phyloP scores from a whole-genome alignment of 1,284 basidiomycete genomes.

The Ustilago loliicola region DNA sequence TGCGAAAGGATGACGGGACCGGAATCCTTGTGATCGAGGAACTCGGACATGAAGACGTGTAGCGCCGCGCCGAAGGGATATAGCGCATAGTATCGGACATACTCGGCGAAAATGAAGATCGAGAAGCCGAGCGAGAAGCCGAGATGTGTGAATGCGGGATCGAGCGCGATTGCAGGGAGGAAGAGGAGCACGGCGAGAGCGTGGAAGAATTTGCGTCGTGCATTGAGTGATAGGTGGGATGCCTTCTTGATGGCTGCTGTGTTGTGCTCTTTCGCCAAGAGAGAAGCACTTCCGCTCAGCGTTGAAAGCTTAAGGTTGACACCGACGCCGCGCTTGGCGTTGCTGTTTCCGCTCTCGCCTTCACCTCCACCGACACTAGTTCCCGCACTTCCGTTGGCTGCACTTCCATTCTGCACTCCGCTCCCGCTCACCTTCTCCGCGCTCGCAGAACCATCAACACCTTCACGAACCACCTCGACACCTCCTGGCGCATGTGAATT shows the following conservation, averaged over 20 bases:
- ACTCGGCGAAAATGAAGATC: conserved; percentile 68
- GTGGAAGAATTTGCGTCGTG: conserved; percentile 97
- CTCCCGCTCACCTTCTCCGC: conserved; percentile 12
- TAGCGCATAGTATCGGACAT: conserved; percentile 88
- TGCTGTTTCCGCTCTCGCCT: conserved; percentile 5
- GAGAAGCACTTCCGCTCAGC: conserved; percentile 37
- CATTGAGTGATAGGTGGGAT: conserved; percentile 81
- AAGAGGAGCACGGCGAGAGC: conserved; percentile 95
- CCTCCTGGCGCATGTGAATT: conserved; percentile 44
- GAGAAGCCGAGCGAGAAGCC: conserved; percentile 81
- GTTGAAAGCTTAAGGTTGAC: conserved; percentile 39
- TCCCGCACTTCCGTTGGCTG: not conserved
- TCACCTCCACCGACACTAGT: conserved; percentile 12
- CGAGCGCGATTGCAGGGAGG: conserved; percentile 88
- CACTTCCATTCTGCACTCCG: not conserved
- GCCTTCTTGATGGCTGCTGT: conserved; percentile 55
- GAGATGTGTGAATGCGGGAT: conserved; percentile 95
- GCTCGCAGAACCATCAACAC: conserved; percentile 7
- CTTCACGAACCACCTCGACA: conserved; percentile 20
- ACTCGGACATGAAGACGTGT: conserved; percentile 94
- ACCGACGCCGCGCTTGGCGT: conserved; percentile 31
- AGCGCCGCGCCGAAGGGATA: conserved; percentile 94
- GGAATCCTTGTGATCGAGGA: conserved; percentile 92
- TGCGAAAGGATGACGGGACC: conserved; percentile 97
- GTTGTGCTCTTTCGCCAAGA: conserved; percentile 47